Evolutionary conservation across 2,329 filamentous ascomycete genomes (phyloP).

Genomic region (Akanthomyces muscarius): DNA sequence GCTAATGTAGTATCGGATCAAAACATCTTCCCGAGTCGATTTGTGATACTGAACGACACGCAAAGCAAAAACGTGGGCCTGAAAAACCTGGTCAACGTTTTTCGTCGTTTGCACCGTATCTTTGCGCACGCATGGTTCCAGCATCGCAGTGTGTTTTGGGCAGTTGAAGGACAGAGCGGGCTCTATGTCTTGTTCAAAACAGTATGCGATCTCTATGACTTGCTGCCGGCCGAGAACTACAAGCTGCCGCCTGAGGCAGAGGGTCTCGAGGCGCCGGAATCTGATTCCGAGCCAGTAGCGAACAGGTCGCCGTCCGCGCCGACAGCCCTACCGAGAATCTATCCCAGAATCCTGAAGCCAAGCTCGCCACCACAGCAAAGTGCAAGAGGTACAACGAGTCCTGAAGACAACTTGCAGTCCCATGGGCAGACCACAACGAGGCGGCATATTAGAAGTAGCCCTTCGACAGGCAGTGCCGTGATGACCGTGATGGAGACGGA

Average conservation of each 20-base stretch:
- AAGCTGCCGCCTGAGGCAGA: slow-evolving; percentile 92
- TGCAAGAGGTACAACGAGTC: slow-evolving; percentile 24
- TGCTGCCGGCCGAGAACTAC: slow-evolving; percentile 91
- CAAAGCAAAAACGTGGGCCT: slow-evolving; percentile 62
- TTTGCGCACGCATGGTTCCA: slow-evolving; percentile 99
- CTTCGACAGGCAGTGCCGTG: slow-evolving; percentile 73
- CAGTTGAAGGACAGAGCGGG: slow-evolving; percentile 84
- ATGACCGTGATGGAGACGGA: slow-evolving; percentile 79
- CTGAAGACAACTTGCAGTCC: slow-evolving; percentile 50
- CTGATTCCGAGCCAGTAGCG: slow-evolving; percentile 40
- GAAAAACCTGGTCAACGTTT: slow-evolving; percentile 90
- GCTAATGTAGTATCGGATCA: slow-evolving; percentile 90
- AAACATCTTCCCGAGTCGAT: slow-evolving; percentile 89
- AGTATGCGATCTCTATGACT: slow-evolving; percentile 85
- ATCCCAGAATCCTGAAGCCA: slow-evolving; percentile 32
- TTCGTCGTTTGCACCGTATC: slow-evolving; percentile 88
- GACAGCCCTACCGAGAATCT: slow-evolving; percentile 15
- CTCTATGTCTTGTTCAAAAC: slow-evolving; percentile 96
- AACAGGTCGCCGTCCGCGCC: slow-evolving; percentile 23
- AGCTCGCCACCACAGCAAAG: slow-evolving; percentile 28
- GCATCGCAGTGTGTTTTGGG: slow-evolving; percentile 92
- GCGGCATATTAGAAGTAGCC: slow-evolving; percentile 74
- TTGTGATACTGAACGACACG: slow-evolving; percentile 54
- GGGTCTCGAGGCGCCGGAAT: slow-evolving; percentile 58
- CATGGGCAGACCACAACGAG: slow-evolving; percentile 67